Percentiles rank a stretch among this genome's conserved stretches.
These are phyloP conservation scores for Sugiyamaella lignohabitans DNA, from an alignment of 805 yeast genomes.

Conservation along the genomic window DNA sequence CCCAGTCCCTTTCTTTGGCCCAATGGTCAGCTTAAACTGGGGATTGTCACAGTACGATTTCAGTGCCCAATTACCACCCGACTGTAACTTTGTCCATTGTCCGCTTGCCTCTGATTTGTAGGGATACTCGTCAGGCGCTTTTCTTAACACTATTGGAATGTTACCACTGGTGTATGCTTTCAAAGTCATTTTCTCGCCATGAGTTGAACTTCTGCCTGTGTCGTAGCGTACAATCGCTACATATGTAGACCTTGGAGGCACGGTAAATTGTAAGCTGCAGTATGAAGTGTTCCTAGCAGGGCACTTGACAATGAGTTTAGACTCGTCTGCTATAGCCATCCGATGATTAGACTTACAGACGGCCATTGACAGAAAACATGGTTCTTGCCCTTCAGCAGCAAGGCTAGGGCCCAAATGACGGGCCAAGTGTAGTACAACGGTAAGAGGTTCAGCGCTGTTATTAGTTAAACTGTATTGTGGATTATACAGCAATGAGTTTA, in stretches of 20 bases:
- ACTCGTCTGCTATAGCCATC: constrained; percentile 12
- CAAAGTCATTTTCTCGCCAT: constrained; percentile 16
- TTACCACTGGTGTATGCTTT: constrained; percentile 11
- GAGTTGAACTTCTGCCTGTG: background rate
- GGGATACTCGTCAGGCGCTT: constrained; percentile 31
- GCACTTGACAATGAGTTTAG: constrained; percentile 18
- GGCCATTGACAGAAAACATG: constrained; percentile 9
- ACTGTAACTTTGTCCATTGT: constrained; percentile 39
- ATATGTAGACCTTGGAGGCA: constrained; percentile 21
- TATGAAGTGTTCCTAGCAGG: constrained; percentile 31
- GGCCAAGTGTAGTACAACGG: background rate
- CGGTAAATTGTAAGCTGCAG: constrained; percentile 21
- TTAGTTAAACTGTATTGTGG: constrained; percentile 10
- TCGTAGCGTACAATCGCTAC: constrained; percentile 21
- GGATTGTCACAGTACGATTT: constrained; percentile 49
- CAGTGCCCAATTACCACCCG: constrained; percentile 52
- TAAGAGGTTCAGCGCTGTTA: background rate
- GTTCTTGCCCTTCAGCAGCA: no score
- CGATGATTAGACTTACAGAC: constrained; percentile 8
- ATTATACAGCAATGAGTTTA: background rate
- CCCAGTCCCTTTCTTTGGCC: background rate
- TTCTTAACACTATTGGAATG: constrained; percentile 21
- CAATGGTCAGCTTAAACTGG: constrained; percentile 38
- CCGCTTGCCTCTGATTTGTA: constrained; percentile 29
- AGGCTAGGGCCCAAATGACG: background rate